Conservation (phyloP, 306 rosid species). For the Rosa multiflora region DNA sequence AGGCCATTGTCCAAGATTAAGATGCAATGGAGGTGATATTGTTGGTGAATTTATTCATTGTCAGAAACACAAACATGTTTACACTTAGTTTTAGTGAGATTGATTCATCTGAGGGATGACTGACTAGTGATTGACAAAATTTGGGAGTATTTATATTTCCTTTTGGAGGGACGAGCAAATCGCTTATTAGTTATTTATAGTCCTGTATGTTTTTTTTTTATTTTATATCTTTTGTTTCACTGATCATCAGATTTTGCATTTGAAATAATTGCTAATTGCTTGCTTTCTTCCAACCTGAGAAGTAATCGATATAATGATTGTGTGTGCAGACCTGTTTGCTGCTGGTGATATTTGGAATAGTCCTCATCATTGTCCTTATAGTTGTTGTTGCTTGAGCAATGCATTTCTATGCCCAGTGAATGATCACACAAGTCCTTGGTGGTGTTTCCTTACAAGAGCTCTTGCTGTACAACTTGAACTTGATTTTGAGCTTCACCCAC, state of each 20-base stretch:
- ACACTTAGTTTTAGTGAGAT: background rate
- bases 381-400: constrained; percentile 32
- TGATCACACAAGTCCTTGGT: background rate
- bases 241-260: background rate
- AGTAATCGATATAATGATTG: background rate
- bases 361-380: constrained; percentile 33
- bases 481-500: background rate
- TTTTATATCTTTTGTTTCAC: background rate
- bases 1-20: background rate
- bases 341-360: constrained; percentile 35
- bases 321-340: constrained; percentile 39
- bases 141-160: background rate
- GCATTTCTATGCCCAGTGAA: background rate
- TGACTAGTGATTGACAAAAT: background rate
- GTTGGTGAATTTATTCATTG: background rate
- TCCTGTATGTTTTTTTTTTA: background rate
- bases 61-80: background rate
- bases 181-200: background rate
- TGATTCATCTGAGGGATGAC: background rate
- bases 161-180: background rate
- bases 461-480: background rate
- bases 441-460: constrained; percentile 10
- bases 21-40: background rate
- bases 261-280: background rate
- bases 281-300: background rate